phyloP scores from a whole-genome alignment of 2,329 filamentous ascomycete genomes.

The Myrmaecium sp. region DNA sequence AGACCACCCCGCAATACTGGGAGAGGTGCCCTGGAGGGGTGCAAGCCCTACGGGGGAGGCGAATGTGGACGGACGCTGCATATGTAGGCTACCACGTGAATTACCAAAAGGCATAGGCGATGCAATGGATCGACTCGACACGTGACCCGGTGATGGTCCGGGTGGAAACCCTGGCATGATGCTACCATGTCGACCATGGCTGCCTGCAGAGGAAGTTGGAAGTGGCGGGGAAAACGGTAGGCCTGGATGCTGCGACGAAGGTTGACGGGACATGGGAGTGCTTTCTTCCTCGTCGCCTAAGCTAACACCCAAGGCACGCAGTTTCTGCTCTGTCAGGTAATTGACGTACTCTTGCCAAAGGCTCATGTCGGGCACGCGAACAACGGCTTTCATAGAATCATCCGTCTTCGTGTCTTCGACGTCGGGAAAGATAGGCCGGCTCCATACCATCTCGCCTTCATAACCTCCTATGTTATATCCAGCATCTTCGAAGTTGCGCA shows the following conservation, averaged over 20 bases:
- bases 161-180: conserved; percentile 45
- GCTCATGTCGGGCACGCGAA: conserved; percentile 54
- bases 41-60: conserved; percentile 51
- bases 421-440: conserved; percentile 50
- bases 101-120: conserved; percentile 53
- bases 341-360: conserved; percentile 68
- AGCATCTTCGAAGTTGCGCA: conserved; percentile 48
- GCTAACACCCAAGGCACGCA: conserved; percentile 78
- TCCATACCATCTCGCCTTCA: conserved; percentile 38
- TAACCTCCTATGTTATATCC: conserved; percentile 56
- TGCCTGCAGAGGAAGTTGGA: conserved; percentile 60
- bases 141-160: conserved; percentile 35
- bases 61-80: conserved; percentile 55
- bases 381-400: conserved; percentile 25
- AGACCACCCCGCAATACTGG: conserved; percentile 25
- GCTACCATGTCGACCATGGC: conserved; percentile 44
- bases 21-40: conserved; percentile 44
- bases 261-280: conserved; percentile 49
- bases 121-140: conserved; percentile 43
- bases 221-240: conserved; percentile 72
- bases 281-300: conserved; percentile 53
- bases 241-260: conserved; percentile 57
- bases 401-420: conserved; percentile 41
- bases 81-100: conserved; percentile 35
- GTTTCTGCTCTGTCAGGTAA: conserved; percentile 74